phyloP scores from a whole-genome alignment of 768 basidiomycete genomes.

The Cyclocybe cylindracea region DNA sequence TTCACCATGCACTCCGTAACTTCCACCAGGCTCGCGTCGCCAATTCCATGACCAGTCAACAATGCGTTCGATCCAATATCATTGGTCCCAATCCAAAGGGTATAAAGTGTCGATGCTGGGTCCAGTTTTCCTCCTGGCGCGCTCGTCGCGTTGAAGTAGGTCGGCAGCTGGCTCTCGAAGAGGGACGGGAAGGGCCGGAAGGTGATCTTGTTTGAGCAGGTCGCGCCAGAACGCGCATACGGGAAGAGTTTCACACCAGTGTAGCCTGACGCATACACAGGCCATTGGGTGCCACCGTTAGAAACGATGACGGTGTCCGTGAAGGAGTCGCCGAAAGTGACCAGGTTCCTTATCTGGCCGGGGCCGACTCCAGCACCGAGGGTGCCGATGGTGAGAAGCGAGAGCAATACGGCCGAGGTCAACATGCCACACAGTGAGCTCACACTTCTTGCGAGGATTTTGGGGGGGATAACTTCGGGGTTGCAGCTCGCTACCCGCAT shows the following conservation, averaged over 20 bases:
- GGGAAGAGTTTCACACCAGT: conserved; percentile 53
- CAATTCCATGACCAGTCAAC: conserved; percentile 43
- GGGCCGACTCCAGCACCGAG: conserved; percentile 16
- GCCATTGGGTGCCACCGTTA: conserved; percentile 57
- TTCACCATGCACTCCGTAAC: conserved; percentile 59
- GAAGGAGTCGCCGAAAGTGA: conserved; percentile 71
- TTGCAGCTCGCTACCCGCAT: no score
- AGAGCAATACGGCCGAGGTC: no score
- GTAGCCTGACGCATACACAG: conserved; percentile 58
- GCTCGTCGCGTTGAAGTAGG: conserved; percentile 37
- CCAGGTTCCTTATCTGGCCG: conserved; percentile 59
- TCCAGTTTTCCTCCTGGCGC: conserved; percentile 32
- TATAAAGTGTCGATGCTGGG: conserved; percentile 55
- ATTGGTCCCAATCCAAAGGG: conserved; percentile 70
- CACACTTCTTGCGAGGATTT: no score
- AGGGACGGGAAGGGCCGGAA: conserved; percentile 58
- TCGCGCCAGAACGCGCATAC: conserved; percentile 63
- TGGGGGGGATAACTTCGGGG: no score
- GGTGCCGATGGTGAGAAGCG: neutral
- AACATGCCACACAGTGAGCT: no score
- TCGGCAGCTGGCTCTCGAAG: conserved; percentile 58
- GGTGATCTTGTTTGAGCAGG: conserved; percentile 66
- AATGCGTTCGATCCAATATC: conserved; percentile 60
- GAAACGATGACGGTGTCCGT: conserved; percentile 49
- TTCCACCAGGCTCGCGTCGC: conserved; percentile 56